Percentiles rank a stretch among this genome's conserved stretches.
Evolutionary conservation across 2,329 filamentous ascomycete genomes (phyloP).

Genomic region (Didymella lethalis): DNA sequence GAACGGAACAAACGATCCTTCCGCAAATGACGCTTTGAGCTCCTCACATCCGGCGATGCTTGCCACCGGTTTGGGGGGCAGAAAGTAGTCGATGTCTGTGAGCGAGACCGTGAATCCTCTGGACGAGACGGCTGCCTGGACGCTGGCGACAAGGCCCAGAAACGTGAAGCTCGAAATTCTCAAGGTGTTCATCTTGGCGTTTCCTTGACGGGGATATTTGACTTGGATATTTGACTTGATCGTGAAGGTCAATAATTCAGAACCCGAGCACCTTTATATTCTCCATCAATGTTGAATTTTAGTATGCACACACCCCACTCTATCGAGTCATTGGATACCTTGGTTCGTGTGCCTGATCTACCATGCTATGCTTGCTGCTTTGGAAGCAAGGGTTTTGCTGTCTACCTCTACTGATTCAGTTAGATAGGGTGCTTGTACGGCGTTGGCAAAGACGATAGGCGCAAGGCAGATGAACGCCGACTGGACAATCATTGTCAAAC

Average conservation of each 20-base stretch:
- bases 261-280: slow-evolving; percentile 2
- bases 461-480: slow-evolving; percentile 1
- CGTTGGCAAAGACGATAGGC: slow-evolving; percentile 17
- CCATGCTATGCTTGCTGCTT: slow-evolving; percentile 2
- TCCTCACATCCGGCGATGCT: slow-evolving; percentile 37
- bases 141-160: slow-evolving; percentile 13
- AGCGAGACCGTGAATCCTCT: slow-evolving; percentile 54
- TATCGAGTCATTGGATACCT: not conserved
- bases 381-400: slow-evolving; percentile 2
- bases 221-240: not conserved
- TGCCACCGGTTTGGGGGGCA: slow-evolving; percentile 49
- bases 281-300: not conserved
- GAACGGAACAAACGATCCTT: slow-evolving; percentile 48
- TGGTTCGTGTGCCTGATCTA: not conserved
- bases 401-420: slow-evolving; percentile 1
- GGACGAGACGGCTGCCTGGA: slow-evolving; percentile 35
- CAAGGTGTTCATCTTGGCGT: slow-evolving; percentile 23
- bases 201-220: not conserved
- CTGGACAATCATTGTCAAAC: slow-evolving; percentile 6
- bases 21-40: slow-evolving; percentile 29
- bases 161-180: slow-evolving; percentile 14
- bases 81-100: slow-evolving; percentile 52
- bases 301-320: not conserved
- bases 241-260: not conserved
- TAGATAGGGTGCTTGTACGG: slow-evolving; percentile 1